These are phyloP conservation scores for Eleusine indica DNA, from an alignment of 176 grass and related monocot genomes.

Conservation along the genomic window DNA sequence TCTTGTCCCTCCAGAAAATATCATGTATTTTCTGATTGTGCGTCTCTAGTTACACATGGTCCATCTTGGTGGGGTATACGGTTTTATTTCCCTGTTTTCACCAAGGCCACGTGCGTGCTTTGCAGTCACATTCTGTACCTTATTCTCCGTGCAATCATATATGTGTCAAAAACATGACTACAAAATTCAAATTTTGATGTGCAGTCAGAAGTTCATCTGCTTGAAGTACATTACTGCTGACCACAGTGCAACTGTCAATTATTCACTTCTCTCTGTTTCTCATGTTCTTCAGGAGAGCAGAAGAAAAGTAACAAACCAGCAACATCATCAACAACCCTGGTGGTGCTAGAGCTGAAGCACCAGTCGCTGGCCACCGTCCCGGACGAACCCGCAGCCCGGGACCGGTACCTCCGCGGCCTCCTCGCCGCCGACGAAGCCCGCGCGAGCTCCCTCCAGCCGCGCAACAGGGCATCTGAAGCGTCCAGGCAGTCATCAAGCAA, in stretches of 20 bases:
- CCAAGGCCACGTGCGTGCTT: not conserved
- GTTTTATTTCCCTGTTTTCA: not conserved
- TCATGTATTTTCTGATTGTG: not conserved
- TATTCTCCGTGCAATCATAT: not conserved
- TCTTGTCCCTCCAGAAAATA: not conserved
- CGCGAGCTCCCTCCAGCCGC: slow-evolving; percentile 48
- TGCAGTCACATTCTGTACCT: not conserved
- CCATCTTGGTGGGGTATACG: not conserved
- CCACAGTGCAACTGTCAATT: not conserved
- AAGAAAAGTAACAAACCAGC: not conserved
- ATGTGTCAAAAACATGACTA: not conserved
- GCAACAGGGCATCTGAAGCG: not conserved
- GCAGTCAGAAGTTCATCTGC: not conserved
- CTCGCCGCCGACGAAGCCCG: slow-evolving; percentile 67
- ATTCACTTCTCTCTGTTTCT: not conserved
- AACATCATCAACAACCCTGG: slow-evolving; percentile 22
- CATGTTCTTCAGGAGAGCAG: slow-evolving; percentile 37
- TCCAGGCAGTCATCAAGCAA: slow-evolving; percentile 28
- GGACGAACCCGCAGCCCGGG: slow-evolving; percentile 18
- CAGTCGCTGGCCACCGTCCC: slow-evolving; percentile 26
- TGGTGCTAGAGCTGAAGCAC: slow-evolving; percentile 70
- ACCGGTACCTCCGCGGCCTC: slow-evolving; percentile 48
- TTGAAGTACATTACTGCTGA: not conserved
- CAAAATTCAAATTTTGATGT: not conserved
- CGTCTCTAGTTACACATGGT: not conserved